Evolutionary conservation across 2,329 filamentous ascomycete species (phyloP), one percentile per base, ranked within the genome.

Genomic region (Exophiala mesophila): DNA sequence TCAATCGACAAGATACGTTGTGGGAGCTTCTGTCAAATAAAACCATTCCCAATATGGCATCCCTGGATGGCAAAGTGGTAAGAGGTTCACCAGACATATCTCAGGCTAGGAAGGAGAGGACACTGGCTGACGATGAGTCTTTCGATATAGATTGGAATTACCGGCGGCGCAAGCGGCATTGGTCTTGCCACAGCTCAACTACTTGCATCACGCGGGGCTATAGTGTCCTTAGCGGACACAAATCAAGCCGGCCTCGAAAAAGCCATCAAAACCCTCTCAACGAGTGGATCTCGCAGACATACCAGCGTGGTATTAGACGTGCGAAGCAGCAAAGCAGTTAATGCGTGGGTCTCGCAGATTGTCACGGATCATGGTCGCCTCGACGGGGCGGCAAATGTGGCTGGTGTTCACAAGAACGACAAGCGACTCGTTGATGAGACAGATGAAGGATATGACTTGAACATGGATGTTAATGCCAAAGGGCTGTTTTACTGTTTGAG

Each of bases 111-210:
- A 31, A 28, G 24, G 24, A n/a, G 24, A n/a, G n/a, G 8, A n/a
- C n/a, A 28, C n/a, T 28, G 29, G n/a, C 29, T 31, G n/a, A 31
- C n/a, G 5, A 6, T 13, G 13, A 31, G 5, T 31, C n/a, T 13
- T 31, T 12, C 24, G n/a, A 31, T 31, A 31, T 31, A 31, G 34
- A 65, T 74, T 41, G 68, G 68, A 39, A 54, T 77, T 16, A 74
- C 71, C 3, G 73, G 73, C 17, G 66, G 67, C 10, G 67, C 67
- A 2, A 64, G 63, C 4, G 73, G 73, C 15, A 76, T 76, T 36
- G 73, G 72, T 13, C 63, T 70, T 12, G 67, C 66, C 10, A 69
- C 70, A 6, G 67, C 72, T 8, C 59, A 64, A 17, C 61, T 69
- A 12, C 62, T 74, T 2, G 63, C 67, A 41, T 52, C 57, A 2